These are phyloP conservation scores for Dioscorea alata DNA, from an alignment of 106 monocot genomes.

Conservation along the genomic window DNA sequence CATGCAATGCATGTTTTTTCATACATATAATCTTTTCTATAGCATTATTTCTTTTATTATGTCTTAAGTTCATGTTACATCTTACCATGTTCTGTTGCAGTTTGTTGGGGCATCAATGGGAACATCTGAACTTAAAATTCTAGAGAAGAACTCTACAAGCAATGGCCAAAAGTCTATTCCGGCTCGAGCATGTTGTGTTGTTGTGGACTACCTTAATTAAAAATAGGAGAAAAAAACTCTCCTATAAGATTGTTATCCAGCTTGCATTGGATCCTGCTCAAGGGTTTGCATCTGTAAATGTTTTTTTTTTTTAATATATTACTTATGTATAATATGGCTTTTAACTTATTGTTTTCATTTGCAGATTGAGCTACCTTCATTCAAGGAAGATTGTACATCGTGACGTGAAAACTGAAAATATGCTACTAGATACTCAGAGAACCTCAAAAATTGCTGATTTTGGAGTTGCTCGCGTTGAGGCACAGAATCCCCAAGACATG, in stretches of 20 bases:
- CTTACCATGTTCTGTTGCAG: constrained; percentile 15
- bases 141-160: constrained; percentile 19
- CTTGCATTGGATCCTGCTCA: constrained; percentile 74
- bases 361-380: constrained; percentile 78
- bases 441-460: constrained; percentile 87
- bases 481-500: constrained; percentile 80
- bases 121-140: constrained; percentile 60
- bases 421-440: constrained; percentile 45
- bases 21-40: neutral
- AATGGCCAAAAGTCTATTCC: constrained; percentile 26
- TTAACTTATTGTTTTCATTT: constrained; percentile 7
- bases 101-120: constrained; percentile 91
- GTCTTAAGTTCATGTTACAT: neutral
- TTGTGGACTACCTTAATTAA: constrained; percentile 92
- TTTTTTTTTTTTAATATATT: neutral
- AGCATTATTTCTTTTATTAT: neutral
- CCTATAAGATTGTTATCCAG: constrained; percentile 67
- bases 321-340: neutral
- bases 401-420: constrained; percentile 89
- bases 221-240: constrained; percentile 53
- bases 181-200: constrained; percentile 75
- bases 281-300: constrained; percentile 37
- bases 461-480: constrained; percentile 94
- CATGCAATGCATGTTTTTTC: neutral
- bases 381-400: constrained; percentile 79